Base-by-base conservation (phyloP, 768 basidiomycete species). In the Postia placenta region DNA sequence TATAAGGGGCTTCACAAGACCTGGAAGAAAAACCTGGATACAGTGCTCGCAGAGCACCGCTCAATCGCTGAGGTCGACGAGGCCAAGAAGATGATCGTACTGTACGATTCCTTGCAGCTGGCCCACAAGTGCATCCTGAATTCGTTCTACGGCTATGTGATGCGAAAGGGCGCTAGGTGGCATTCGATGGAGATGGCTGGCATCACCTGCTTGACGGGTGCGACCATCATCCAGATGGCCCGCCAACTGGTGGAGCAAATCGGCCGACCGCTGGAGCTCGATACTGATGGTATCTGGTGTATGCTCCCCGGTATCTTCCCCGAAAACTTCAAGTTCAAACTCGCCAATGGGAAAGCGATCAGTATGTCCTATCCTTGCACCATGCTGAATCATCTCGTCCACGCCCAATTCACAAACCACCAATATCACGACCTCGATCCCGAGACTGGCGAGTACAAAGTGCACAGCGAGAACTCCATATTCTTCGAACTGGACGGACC, bases 181-280 rank as follows among this genome's bases (percentile, higher is more conserved):
- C 94, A 97, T 66, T 98, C 95, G 24, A 97, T 99, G 96, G 96
- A 99, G 72, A 99, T 99, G 96, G 96, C 96, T 1, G 96, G 96
- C 5, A 97, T 99, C 54, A 98, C 96, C 11, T 99, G 96, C 69
- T 73, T 98, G 45, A 98, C 96, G 0, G 96, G 96, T 35, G 93
- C 96, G 17, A 90, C 82, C 5, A 98, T 99, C 70, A 98, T 99
- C 57, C 95, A 99, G 65, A 94, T 99, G 92, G 95, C 96, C 12
- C 82, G 96, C 30, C 86, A 93, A 50, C 77, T 98, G 25, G 96
- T 99, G 19, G 96, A 99, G 59, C 92, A 96, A 68, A 93, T 99
- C 47, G 96, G 96, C 2, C 83, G 96, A 6, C 96, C 96, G 1
- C 81, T 99, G 45, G 96, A 99, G 62, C 70, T 99, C 56, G 96